These are phyloP conservation scores for Wickerhamomyces bisporus DNA, from an alignment of 805 yeast genomes.

Conservation along the genomic window DNA sequence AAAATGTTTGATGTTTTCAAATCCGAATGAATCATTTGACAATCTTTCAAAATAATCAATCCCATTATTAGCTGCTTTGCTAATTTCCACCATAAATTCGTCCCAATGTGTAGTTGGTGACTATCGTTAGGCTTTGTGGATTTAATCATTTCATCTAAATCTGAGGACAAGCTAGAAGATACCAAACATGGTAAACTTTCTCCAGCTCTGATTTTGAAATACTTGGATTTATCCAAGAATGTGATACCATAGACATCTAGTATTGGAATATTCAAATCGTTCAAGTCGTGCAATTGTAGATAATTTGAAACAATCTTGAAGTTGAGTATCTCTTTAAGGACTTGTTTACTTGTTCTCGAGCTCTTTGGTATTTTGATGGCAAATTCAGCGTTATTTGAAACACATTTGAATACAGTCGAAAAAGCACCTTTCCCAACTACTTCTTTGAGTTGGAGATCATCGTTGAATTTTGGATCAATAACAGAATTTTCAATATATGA, in stretches of 20 bases:
- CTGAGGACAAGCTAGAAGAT: conserved; percentile 7
- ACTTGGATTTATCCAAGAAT: conserved; percentile 10
- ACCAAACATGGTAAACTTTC: conserved; percentile 19
- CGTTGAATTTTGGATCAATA: conserved; percentile 5
- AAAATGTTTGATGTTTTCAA: conserved; percentile 42
- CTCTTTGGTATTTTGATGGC: conserved; percentile 20
- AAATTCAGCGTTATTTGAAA: neutral
- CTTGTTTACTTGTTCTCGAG: conserved; percentile 7
- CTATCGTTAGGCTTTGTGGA: neutral
- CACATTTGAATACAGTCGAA: conserved; percentile 15
- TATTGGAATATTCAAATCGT: conserved; percentile 10
- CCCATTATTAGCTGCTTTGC: conserved; percentile 24
- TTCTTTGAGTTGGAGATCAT: neutral
- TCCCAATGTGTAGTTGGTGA: conserved; percentile 18
- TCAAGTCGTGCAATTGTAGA: conserved; percentile 5
- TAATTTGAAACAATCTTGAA: conserved; percentile 12
- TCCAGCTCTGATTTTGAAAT: conserved; percentile 7
- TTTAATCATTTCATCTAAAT: conserved; percentile 23
- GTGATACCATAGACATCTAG: conserved; percentile 16
- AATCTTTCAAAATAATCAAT: conserved; percentile 21
- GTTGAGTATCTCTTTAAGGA: conserved; percentile 18
- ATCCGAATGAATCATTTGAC: conserved; percentile 41
- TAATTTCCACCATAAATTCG: conserved; percentile 28
- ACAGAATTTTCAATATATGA: conserved; percentile 5
- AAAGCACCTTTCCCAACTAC: conserved; percentile 17